These are phyloP conservation scores for Neonectria punicea DNA, from an alignment of 2,329 filamentous ascomycete species.

Conservation along the genomic window DNA sequence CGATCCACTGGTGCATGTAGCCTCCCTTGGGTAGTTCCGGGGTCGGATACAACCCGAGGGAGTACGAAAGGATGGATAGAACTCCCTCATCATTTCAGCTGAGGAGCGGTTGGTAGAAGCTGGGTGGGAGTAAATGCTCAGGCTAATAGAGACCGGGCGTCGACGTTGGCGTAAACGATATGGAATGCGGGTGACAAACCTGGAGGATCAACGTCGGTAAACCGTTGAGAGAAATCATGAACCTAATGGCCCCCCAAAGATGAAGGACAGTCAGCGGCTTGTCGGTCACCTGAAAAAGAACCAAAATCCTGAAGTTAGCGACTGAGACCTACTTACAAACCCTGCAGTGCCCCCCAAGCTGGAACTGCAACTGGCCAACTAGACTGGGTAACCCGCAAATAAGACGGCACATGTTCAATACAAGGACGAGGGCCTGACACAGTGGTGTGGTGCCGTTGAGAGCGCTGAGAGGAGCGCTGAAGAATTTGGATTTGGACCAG, in stretches of 20 bases:
- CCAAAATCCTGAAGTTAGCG: neutral
- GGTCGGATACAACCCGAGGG: conserved; percentile 5
- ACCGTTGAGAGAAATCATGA: neutral
- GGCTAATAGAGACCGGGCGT: neutral
- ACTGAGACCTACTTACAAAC: neutral
- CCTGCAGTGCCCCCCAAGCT: neutral
- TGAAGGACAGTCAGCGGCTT: neutral
- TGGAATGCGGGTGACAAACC: conserved; percentile 8
- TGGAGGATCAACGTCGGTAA: conserved; percentile 18
- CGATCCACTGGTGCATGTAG: neutral
- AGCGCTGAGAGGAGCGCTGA: neutral
- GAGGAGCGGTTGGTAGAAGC: neutral
- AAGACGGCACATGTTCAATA: neutral
- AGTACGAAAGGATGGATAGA: neutral
- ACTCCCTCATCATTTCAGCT: neutral
- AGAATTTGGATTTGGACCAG: neutral
- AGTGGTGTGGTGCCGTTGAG: neutral
- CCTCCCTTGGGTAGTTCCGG: neutral
- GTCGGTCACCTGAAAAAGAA: neutral
- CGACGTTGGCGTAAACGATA: neutral
- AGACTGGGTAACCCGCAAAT: neutral
- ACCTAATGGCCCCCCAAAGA: neutral
- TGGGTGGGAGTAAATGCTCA: neutral
- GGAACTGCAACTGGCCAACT: neutral
- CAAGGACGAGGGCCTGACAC: neutral